These are phyloP conservation scores for Sarocladiaceae sp. DNA, from an alignment of 2,329 filamentous ascomycete genomes.

Conservation along the genomic window DNA sequence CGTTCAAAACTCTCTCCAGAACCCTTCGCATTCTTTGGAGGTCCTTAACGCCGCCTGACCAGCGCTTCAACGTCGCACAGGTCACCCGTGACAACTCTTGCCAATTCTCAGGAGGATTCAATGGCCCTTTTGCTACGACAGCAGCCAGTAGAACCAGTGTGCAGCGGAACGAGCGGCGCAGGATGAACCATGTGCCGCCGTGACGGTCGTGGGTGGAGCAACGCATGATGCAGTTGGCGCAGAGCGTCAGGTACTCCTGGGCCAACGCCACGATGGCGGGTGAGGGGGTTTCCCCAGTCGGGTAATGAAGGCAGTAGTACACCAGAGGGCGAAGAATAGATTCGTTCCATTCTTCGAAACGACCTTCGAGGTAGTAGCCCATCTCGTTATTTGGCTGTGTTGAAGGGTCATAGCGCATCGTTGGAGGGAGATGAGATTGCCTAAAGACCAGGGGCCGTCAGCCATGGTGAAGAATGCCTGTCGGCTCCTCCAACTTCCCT, in stretches of 20 bases:
- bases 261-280: neutral
- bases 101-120: neutral
- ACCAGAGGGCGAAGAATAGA: neutral
- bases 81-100: neutral
- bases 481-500: too few relatives aligned
- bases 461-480: too few relatives aligned
- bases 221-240: neutral
- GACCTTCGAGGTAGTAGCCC: neutral
- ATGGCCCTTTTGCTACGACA: neutral
- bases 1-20: neutral
- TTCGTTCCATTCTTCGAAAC: neutral
- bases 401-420: neutral
- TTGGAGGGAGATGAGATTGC: conserved; percentile 1
- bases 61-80: neutral
- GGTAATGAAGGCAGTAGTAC: neutral
- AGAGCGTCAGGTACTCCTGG: neutral
- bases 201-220: neutral
- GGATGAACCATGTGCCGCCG: neutral
- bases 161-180: neutral
- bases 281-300: neutral
- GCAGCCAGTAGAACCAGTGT: neutral
- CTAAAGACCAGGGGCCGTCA: too few relatives aligned
- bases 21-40: neutral
- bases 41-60: neutral
- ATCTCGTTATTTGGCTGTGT: neutral